Conservation (phyloP, 805 yeast genomes). For the Metschnikowia continentalis region DNA sequence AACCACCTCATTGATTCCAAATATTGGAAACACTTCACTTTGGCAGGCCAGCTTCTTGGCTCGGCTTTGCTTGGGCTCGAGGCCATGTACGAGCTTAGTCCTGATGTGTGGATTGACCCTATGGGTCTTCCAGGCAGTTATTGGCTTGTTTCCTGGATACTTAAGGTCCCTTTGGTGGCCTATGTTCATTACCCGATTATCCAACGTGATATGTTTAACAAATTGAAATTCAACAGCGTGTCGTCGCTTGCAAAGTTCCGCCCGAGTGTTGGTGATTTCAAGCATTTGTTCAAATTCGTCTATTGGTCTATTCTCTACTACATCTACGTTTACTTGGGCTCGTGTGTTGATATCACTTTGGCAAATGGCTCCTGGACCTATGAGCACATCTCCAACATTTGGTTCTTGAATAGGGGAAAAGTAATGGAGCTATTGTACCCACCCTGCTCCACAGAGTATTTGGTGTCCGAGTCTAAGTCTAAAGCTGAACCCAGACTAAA, state of each 20-base stretch:
- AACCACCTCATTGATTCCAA: slow-evolving; percentile 62
- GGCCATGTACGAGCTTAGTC: slow-evolving; percentile 63
- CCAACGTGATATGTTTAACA: slow-evolving; percentile 79
- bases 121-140: slow-evolving; percentile 91
- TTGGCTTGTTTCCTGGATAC: slow-evolving; percentile 52
- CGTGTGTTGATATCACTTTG: slow-evolving; percentile 58
- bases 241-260: slow-evolving; percentile 17
- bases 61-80: slow-evolving; percentile 64
- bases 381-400: slow-evolving; percentile 63
- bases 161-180: slow-evolving; percentile 72
- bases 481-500: slow-evolving; percentile 27
- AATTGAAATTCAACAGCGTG: slow-evolving; percentile 37
- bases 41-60: slow-evolving; percentile 85
- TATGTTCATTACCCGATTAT: slow-evolving; percentile 95
- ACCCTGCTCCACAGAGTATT: slow-evolving; percentile 74
- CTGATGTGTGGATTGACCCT: slow-evolving; percentile 93
- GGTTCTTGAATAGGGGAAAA: slow-evolving; percentile 46
- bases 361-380: slow-evolving; percentile 92
- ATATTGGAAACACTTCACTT: slow-evolving; percentile 75
- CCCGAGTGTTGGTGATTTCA: slow-evolving; percentile 20
- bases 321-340: slow-evolving; percentile 63
- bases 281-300: slow-evolving; percentile 35
- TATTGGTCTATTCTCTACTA: slow-evolving; percentile 74
- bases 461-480: slow-evolving; percentile 9
- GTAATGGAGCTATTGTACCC: slow-evolving; percentile 64